phyloP scores from a whole-genome alignment of 495 filamentous ascomycete species.

The Penicillium psychrofluorescens region DNA sequence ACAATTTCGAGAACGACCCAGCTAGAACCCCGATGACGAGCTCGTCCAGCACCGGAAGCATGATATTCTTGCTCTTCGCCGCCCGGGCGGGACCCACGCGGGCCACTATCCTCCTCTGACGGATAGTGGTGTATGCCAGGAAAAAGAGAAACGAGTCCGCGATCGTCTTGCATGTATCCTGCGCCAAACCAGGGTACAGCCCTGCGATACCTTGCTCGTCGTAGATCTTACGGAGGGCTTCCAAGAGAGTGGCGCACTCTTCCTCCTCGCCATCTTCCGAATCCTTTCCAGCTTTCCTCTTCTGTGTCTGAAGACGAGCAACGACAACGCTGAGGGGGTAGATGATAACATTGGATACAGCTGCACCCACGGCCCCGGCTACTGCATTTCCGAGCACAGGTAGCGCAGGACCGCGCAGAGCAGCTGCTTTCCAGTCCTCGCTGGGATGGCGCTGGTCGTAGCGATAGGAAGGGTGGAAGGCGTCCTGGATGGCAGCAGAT shows the following conservation, averaged over 20 bases:
- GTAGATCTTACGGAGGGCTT: constrained; percentile 70
- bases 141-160: constrained; percentile 80
- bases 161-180: constrained; percentile 67
- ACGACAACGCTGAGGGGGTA: constrained; percentile 86
- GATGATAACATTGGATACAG: constrained; percentile 69
- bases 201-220: constrained; percentile 56
- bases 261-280: constrained; percentile 35
- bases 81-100: constrained; percentile 24
- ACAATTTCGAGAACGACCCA: constrained; percentile 66
- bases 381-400: constrained; percentile 83
- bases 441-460: constrained; percentile 29
- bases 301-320: constrained; percentile 77
- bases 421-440: constrained; percentile 28
- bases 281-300: constrained; percentile 33
- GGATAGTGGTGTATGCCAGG: constrained; percentile 68
- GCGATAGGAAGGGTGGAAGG: constrained; percentile 43
- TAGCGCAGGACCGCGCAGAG: constrained; percentile 47
- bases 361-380: constrained; percentile 70
- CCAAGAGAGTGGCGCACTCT: constrained; percentile 52
- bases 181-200: constrained; percentile 67
- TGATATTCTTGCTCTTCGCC: constrained; percentile 32
- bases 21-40: constrained; percentile 70
- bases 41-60: constrained; percentile 63
- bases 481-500: constrained; percentile 27
- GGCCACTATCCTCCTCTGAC: constrained; percentile 50